Conservation (phyloP, 2,329 filamentous ascomycete genomes). For the Calonectria honghensis region DNA sequence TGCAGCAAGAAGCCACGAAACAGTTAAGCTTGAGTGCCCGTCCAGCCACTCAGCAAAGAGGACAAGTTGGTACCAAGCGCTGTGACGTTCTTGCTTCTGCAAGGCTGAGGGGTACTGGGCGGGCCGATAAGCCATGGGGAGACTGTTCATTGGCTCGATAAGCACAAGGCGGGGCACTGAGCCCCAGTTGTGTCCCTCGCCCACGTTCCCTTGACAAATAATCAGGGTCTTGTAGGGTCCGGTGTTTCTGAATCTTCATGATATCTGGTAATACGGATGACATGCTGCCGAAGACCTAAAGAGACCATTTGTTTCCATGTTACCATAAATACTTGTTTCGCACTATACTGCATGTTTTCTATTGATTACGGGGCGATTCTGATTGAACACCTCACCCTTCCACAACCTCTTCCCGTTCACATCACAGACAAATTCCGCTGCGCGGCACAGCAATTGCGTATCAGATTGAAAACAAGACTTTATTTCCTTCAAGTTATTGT, state of each 20-base stretch:
- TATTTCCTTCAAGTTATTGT: not conserved
- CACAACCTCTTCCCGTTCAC: not conserved
- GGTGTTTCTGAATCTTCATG: conserved; percentile 33
- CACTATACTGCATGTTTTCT: not conserved
- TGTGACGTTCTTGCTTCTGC: conserved; percentile 52
- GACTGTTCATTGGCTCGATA: conserved; percentile 50
- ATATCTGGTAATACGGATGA: conserved; percentile 30
- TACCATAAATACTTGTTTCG: not conserved
- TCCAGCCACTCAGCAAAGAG: conserved; percentile 58
- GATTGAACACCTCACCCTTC: not conserved
- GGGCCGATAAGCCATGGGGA: conserved; percentile 20
- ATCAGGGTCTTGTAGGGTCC: conserved; percentile 17
- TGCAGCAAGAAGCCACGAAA: conserved; percentile 56
- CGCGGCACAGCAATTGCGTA: not conserved
- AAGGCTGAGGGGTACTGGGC: conserved; percentile 50
- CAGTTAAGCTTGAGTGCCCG: conserved; percentile 47
- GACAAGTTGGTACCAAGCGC: conserved; percentile 60
- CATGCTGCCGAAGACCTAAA: not conserved
- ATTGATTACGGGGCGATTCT: not conserved
- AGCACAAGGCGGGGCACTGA: conserved; percentile 32
- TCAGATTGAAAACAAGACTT: not conserved
- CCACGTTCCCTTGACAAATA: conserved; percentile 48
- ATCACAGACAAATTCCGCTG: not conserved
- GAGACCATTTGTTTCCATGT: not conserved
- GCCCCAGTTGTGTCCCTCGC: conserved; percentile 40